Percentiles rank a stretch among this genome's conserved stretches.
Conservation (phyloP, 1,284 basidiomycete genomes). For the Pulchroboletus neoregius region DNA sequence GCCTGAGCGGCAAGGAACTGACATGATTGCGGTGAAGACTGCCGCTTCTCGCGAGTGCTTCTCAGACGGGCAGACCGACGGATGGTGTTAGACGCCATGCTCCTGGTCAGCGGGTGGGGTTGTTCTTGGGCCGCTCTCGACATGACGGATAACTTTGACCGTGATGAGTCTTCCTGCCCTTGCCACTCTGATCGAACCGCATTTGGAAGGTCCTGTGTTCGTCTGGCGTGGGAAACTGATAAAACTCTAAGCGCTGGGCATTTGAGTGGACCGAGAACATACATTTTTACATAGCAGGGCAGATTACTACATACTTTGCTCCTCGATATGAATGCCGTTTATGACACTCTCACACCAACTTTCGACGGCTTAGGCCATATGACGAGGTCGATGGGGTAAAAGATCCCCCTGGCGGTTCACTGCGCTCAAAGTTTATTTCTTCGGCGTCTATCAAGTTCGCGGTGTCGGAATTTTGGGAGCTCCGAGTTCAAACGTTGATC, state of each 20-base stretch:
- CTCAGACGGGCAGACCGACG: conserved; percentile 28
- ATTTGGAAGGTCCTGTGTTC: conserved; percentile 35
- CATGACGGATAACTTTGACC: conserved; percentile 15
- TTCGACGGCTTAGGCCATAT: not conserved
- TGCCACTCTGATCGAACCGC: conserved; percentile 12
- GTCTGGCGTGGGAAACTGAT: conserved; percentile 21
- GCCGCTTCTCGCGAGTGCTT: not conserved
- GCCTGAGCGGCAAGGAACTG: conserved; percentile 7
- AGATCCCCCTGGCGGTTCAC: not conserved
- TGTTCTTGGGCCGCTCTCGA: conserved; percentile 10
- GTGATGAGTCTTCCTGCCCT: too few relatives aligned
- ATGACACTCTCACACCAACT: too few relatives aligned
- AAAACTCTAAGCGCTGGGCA: not conserved
- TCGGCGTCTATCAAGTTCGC: conserved; percentile 2
- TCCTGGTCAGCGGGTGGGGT: conserved; percentile 24
- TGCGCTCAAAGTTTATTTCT: not conserved
- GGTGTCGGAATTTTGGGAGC: not conserved
- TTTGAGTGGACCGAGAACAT: not conserved
- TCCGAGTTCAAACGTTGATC: not conserved
- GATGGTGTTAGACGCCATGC: conserved; percentile 13
- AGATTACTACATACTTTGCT: not conserved
- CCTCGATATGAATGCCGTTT: too few relatives aligned
- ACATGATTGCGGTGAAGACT: conserved; percentile 4
- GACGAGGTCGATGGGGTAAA: conserved; percentile 2
- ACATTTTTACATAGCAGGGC: not conserved